A percentile compares a stretch with the other conserved stretches of the same genome.
Evolutionary conservation across 2,329 filamentous ascomycete species (phyloP).

Genomic region (Penicillium vulpinum): DNA sequence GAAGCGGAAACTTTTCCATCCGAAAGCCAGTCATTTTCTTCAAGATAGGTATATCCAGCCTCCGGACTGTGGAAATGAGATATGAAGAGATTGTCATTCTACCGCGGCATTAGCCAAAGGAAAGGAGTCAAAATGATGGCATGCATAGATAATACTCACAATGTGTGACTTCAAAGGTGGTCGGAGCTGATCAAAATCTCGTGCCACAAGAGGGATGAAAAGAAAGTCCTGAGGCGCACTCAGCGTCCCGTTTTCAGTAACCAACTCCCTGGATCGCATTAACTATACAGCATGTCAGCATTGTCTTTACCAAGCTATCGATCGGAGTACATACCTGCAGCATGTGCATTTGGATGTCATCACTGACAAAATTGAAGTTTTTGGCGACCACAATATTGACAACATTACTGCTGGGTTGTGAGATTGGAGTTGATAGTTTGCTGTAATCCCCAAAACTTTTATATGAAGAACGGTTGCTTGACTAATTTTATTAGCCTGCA

Average conservation of each 20-base stretch:
- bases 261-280: conserved; percentile 74
- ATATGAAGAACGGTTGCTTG: conserved; percentile 26
- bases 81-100: conserved; percentile 82
- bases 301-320: neutral
- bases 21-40: conserved; percentile 55
- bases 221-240: conserved; percentile 75
- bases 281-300: conserved; percentile 56
- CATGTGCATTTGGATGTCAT: conserved; percentile 78
- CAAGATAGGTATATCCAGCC: conserved; percentile 73
- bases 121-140: neutral
- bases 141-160: conserved; percentile 26
- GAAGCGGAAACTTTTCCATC: conserved; percentile 38
- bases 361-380: conserved; percentile 72
- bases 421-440: conserved; percentile 28
- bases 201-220: conserved; percentile 69
- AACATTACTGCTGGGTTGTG: conserved; percentile 55
- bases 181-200: conserved; percentile 32
- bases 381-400: conserved; percentile 82
- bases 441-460: conserved; percentile 18
- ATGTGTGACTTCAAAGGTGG: conserved; percentile 44
- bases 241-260: conserved; percentile 72
- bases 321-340: conserved; percentile 50
- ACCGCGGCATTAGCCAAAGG: neutral
- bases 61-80: conserved; percentile 77
- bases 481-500: conserved; percentile 16